phyloP scores from a whole-genome alignment of 2,329 filamentous ascomycete species.

The Phialophora macrospora region DNA sequence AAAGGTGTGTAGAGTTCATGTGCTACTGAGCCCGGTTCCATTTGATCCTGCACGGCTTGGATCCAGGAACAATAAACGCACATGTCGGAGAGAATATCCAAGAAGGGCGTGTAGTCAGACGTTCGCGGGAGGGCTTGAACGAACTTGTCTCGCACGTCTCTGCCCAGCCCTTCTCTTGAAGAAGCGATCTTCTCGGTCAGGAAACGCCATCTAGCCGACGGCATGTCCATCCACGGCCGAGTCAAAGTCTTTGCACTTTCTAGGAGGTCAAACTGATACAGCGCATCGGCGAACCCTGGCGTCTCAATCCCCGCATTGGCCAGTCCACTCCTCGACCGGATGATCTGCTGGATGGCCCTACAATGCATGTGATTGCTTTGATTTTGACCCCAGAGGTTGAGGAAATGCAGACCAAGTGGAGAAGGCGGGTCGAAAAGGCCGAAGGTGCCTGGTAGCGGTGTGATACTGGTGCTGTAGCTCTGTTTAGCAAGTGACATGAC shows the following conservation, averaged over 20 bases:
- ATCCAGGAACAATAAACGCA: neutral
- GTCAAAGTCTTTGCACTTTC: conserved; percentile 5
- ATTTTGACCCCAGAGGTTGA: conserved; percentile 10
- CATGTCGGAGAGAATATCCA: conserved; percentile 7
- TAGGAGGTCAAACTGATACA: conserved; percentile 7
- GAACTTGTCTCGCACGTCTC: neutral
- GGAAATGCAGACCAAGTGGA: conserved; percentile 1
- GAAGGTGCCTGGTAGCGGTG: neutral
- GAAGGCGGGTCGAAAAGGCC: neutral
- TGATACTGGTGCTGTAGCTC: neutral
- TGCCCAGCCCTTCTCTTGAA: neutral
- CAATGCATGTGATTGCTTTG: conserved; percentile 4
- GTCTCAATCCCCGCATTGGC: neutral
- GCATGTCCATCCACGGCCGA: neutral
- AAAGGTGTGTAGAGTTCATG: neutral
- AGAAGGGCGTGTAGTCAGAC: neutral
- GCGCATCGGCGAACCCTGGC: conserved; percentile 5
- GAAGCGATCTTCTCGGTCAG: neutral
- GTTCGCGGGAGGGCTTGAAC: neutral
- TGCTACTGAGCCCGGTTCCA: neutral
- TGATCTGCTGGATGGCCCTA: neutral
- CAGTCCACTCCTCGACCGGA: neutral
- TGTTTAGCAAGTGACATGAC: conserved; percentile 3
- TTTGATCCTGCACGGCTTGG: neutral
- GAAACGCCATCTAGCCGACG: neutral